Conservation (phyloP, 352 stramenopile genomes). For the Pythium utonaiense region DNA sequence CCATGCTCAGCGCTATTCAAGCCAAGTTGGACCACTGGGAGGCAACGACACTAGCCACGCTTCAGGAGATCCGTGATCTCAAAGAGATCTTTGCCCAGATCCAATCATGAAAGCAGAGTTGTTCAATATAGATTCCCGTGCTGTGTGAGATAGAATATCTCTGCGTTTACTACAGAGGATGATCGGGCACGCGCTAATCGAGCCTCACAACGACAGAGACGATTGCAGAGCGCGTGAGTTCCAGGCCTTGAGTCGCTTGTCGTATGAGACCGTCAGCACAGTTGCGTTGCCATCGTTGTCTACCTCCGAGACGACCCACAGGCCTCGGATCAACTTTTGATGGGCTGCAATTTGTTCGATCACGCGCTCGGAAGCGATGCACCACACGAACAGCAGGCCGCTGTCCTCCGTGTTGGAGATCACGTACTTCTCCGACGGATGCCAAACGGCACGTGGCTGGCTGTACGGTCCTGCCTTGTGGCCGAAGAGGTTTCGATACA, state of each 20-base stretch:
- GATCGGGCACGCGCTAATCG: too few relatives aligned
- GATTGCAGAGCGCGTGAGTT: slow-evolving; percentile 1
- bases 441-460: slow-evolving; percentile 66
- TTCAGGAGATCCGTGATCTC: slow-evolving; percentile 72
- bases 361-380: slow-evolving; percentile 71
- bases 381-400: slow-evolving; percentile 64
- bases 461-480: slow-evolving; percentile 83
- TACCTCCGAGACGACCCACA: slow-evolving; percentile 4
- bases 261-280: slow-evolving; percentile 75
- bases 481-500: slow-evolving; percentile 75
- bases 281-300: background rate
- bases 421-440: slow-evolving; percentile 81
- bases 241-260: slow-evolving; percentile 77
- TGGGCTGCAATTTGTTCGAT: slow-evolving; percentile 67
- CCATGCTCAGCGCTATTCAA: slow-evolving; percentile 45
- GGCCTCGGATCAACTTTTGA: slow-evolving; percentile 62
- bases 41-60: slow-evolving; percentile 48
- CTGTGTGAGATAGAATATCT: background rate
- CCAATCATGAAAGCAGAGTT: slow-evolving; percentile 7
- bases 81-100: slow-evolving; percentile 61
- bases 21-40: slow-evolving; percentile 64
- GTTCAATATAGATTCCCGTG: slow-evolving; percentile 11
- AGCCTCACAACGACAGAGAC: background rate
- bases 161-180: too few relatives aligned
- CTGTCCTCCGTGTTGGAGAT: slow-evolving; percentile 80